phyloP scores from a whole-genome alignment of 2,329 filamentous ascomycete species.

The Penicillium sp. region DNA sequence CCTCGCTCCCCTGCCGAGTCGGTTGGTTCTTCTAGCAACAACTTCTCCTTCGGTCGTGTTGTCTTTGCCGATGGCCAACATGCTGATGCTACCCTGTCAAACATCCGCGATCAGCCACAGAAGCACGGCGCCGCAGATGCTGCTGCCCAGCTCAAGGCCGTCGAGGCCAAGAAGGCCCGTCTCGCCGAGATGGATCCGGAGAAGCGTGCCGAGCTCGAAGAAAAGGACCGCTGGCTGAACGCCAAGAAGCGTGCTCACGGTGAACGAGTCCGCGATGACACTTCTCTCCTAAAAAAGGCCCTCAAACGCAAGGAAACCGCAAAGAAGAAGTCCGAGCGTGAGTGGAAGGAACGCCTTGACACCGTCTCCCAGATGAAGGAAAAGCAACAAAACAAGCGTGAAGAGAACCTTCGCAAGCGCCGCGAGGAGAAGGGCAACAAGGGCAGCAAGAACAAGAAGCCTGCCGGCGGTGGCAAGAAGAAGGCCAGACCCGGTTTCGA shows the following conservation, averaged over 20 bases:
- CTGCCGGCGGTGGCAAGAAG: slow-evolving; percentile 36
- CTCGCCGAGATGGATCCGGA: slow-evolving; percentile 68
- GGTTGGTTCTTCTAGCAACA: slow-evolving; percentile 48
- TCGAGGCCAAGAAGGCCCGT: slow-evolving; percentile 80
- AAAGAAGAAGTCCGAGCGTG: slow-evolving; percentile 87
- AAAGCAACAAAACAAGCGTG: slow-evolving; percentile 74
- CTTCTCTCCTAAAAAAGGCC: slow-evolving; percentile 82
- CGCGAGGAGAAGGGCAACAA: slow-evolving; percentile 67
- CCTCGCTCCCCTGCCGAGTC: slow-evolving; percentile 49
- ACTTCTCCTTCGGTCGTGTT: slow-evolving; percentile 87
- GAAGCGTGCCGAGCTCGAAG: slow-evolving; percentile 79
- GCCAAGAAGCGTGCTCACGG: slow-evolving; percentile 85
- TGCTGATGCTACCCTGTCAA: slow-evolving; percentile 64
- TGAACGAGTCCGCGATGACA: slow-evolving; percentile 83
- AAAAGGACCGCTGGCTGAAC: slow-evolving; percentile 92
- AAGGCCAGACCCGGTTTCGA: slow-evolving; percentile 65
- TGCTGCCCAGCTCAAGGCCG: slow-evolving; percentile 77
- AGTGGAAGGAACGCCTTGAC: slow-evolving; percentile 71
- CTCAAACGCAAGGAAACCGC: slow-evolving; percentile 85
- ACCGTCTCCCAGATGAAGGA: slow-evolving; percentile 72
- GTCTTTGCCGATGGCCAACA: slow-evolving; percentile 81
- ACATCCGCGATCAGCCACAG: slow-evolving; percentile 62
- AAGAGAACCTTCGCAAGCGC: slow-evolving; percentile 70
- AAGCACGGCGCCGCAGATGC: slow-evolving; percentile 80
- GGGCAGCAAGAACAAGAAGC: slow-evolving; percentile 44